Conservation (phyloP, 2,329 filamentous ascomycete species). For the Alternaria infectoria region DNA sequence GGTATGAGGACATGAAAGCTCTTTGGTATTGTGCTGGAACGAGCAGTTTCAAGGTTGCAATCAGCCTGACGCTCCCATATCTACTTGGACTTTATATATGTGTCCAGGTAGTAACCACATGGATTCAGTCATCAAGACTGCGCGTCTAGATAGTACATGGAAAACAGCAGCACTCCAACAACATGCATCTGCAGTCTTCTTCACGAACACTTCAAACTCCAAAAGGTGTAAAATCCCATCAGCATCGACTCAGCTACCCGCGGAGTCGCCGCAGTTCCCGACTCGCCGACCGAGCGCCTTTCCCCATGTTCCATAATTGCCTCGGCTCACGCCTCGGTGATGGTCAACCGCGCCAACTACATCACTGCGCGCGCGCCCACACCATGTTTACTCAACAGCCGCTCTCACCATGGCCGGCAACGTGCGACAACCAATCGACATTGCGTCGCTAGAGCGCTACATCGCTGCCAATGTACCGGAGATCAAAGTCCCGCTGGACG, state of each 20-base stretch:
- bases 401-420: conserved; percentile 73
- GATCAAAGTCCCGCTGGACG: conserved; percentile 80
- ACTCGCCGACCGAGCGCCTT: conserved; percentile 12
- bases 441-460: conserved; percentile 79
- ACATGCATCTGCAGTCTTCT: neutral
- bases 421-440: conserved; percentile 89
- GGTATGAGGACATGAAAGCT: neutral
- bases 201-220: neutral
- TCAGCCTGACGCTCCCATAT: neutral
- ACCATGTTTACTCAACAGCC: conserved; percentile 20
- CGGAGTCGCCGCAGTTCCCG: conserved; percentile 11
- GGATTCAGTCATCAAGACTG: neutral
- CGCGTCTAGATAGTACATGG: neutral
- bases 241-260: neutral
- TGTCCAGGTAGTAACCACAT: no score
- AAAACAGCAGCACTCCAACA: neutral
- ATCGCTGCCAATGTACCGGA: conserved; percentile 78
- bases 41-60: neutral
- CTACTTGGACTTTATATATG: no score
- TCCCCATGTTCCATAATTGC: conserved; percentile 19
- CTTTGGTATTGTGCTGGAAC: neutral
- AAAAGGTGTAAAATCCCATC: neutral
- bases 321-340: conserved; percentile 13
- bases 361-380: conserved; percentile 14
- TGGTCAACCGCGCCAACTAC: conserved; percentile 21